Evolutionary conservation across 371 early-diverging fungal species (phyloP), one percentile per base, ranked within the genome.

Genomic region (Mortierella sp.): DNA sequence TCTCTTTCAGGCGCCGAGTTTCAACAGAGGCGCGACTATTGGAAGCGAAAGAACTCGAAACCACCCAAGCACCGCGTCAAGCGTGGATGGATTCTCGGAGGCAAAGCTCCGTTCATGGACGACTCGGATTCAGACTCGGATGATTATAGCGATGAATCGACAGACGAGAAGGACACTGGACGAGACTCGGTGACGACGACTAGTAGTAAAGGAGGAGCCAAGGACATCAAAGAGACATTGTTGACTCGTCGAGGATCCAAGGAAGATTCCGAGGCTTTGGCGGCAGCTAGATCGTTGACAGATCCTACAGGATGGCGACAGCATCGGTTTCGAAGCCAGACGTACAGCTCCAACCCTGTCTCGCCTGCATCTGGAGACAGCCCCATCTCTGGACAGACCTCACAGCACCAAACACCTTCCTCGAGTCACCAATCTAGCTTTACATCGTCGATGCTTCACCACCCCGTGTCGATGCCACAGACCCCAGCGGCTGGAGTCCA

Each of bases 1-100:
- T 85, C 83, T 40, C 60, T 88, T 5, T 59, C 85, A 46, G 60
- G 89, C 50, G 68, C 84, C 71, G 58, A 87, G 78, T 57, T 73
- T 81, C 17, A 70, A 80, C 68, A 79, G 68, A 56, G 81, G 72
- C 57, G 85, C 16, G 53, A 66, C 47, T 62, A 63, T 43, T 65
- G 69, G 57, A 63, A 66, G 27, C 52, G 63, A 53, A 60, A 71
- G 46, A 28, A 54, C 19, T 10, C 72, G 17, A 37, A 57, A 24
- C 49, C 59, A 14, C 60, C 60, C 0, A 70, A 58, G 56, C 57
- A 57, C 37, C 46, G 52, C 12, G 44, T 67, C 53, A 68, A 52
- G 50, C 67, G 69, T 5, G 62, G 71, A 9, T 62, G 70, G 69
- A 50, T 69, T 43, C 55, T 59, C 39, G 62, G 57, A 22, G 60